Percentiles rank a stretch among this genome's conserved stretches.
Conservation (phyloP, 2,329 filamentous ascomycete species). For the Cladophialophora yegresii region DNA sequence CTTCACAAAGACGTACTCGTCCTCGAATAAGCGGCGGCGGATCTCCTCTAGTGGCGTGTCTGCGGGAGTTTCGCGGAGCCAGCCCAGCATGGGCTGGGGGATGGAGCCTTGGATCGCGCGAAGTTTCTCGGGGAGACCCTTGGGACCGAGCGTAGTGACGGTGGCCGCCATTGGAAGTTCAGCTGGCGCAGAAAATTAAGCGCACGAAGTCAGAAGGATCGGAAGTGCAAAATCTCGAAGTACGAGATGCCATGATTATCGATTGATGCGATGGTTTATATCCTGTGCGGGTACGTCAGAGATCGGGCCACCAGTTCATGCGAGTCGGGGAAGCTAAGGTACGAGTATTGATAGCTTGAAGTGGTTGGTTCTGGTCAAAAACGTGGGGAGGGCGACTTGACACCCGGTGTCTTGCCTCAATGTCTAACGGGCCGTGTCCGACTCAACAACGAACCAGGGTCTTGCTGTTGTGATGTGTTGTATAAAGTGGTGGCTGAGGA, state of each 20-base stretch:
- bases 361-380: neutral
- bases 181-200: neutral
- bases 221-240: neutral
- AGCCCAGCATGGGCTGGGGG: slow-evolving; percentile 37
- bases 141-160: neutral
- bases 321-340: neutral
- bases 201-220: neutral
- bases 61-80: slow-evolving; percentile 41
- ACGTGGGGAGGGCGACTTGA: neutral
- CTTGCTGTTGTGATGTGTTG: too few species aligned
- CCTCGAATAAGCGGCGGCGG: slow-evolving; percentile 42
- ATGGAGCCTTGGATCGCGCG: slow-evolving; percentile 30
- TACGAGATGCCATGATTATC: neutral
- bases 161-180: neutral
- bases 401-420: neutral
- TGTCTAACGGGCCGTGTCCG: too few species aligned
- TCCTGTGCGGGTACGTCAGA: neutral
- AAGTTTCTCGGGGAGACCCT: slow-evolving; percentile 3
- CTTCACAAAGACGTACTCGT: slow-evolving; percentile 51
- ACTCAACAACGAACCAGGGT: too few species aligned
- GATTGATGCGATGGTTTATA: neutral
- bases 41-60: slow-evolving; percentile 45
- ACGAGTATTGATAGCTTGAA: neutral
- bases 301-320: neutral
- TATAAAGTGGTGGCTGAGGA: too few species aligned